These are phyloP conservation scores for Sarcodon aspratus DNA, from an alignment of 768 basidiomycete species.

Conservation along the genomic window DNA sequence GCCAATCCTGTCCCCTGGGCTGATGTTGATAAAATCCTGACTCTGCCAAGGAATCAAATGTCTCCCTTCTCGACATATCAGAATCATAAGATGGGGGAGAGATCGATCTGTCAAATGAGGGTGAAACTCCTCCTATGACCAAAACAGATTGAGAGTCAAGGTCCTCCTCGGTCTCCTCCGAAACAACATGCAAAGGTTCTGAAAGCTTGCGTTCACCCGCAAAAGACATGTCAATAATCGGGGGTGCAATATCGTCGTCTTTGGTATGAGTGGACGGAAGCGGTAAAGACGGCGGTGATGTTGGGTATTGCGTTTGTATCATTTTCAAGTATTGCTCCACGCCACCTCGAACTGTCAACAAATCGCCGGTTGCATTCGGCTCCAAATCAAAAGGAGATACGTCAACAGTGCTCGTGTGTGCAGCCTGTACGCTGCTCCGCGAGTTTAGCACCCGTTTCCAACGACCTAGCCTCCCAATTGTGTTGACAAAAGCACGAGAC, in stretches of 20 bases:
- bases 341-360: constrained; percentile 48
- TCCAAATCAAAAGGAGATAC: constrained; percentile 68
- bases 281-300: neutral
- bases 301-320: constrained; percentile 26
- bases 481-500: constrained; percentile 69
- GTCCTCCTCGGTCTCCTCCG: constrained; percentile 1
- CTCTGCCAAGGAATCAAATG: neutral
- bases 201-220: neutral
- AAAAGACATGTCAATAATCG: neutral
- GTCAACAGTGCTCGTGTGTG: constrained; percentile 27
- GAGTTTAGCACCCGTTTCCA: constrained; percentile 72
- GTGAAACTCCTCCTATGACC: neutral
- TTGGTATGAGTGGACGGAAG: neutral
- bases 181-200: neutral
- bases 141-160: neutral
- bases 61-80: neutral
- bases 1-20: constrained; percentile 22
- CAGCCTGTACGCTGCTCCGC: constrained; percentile 16
- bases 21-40: no score
- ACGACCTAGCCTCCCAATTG: constrained; percentile 70
- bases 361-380: constrained; percentile 43
- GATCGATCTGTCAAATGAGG: no score
- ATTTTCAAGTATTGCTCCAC: constrained; percentile 58
- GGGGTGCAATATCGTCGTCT: neutral
- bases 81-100: neutral